These are phyloP conservation scores for Fomitiporia mediterranea DNA, from an alignment of 1,284 basidiomycete species.

Conservation along the genomic window DNA sequence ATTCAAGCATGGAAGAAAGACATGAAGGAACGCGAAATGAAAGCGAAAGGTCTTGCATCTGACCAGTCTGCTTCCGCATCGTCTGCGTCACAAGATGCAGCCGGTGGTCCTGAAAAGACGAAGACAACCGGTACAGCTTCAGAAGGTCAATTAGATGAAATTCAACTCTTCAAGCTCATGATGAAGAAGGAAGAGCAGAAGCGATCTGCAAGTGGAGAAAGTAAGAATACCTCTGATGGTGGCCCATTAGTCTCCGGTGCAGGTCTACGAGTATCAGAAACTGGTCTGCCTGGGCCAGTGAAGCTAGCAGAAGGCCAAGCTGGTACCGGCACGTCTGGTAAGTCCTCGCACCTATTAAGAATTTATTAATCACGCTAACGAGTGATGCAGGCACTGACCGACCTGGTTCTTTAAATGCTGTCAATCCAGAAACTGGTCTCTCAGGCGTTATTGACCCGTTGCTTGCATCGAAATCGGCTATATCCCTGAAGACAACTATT, in stretches of 20 bases:
- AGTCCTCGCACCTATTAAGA: not conserved
- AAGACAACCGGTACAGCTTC: slow-evolving; percentile 28
- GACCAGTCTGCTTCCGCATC: slow-evolving; percentile 26
- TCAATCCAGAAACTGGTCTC: not conserved
- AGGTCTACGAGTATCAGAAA: not conserved
- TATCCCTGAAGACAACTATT: slow-evolving; percentile 2
- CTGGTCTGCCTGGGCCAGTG: slow-evolving; percentile 3
- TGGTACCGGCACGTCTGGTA: slow-evolving; percentile 4
- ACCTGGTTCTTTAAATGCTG: not conserved
- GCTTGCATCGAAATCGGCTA: slow-evolving; percentile 1
- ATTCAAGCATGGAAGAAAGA: slow-evolving; percentile 90
- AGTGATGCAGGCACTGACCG: not conserved
- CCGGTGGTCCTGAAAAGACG: slow-evolving; percentile 8
- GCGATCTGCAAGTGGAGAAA: slow-evolving; percentile 24
- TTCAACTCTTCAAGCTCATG: slow-evolving; percentile 80
- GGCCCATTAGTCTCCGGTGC: not conserved
- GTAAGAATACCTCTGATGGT: not conserved
- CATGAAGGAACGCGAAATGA: slow-evolving; percentile 75
- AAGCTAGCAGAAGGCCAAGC: slow-evolving; percentile 3
- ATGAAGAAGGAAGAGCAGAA: slow-evolving; percentile 81
- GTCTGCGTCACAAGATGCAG: slow-evolving; percentile 24
- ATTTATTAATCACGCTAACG: not conserved
- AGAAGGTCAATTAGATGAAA: slow-evolving; percentile 62
- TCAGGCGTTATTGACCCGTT: not conserved
- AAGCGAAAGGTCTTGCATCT: slow-evolving; percentile 28